phyloP scores from a whole-genome alignment of 371 early-diverging fungal genomes.

The Mortierella sp. region DNA sequence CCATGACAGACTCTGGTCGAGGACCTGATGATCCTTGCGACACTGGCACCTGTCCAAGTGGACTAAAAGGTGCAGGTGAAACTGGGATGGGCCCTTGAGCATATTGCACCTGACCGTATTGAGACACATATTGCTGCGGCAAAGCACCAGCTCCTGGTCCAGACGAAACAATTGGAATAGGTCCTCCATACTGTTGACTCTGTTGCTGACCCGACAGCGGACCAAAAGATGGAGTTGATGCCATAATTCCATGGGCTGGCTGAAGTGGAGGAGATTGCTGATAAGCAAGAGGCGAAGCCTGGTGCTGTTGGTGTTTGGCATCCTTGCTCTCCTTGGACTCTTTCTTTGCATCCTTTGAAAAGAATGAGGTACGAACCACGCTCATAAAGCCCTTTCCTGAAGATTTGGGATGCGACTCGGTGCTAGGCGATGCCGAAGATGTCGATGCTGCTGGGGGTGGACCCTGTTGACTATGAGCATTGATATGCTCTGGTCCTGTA shows the following conservation, averaged over 20 bases:
- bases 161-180: neutral
- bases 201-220: too few species aligned
- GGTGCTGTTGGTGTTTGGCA: slow-evolving; percentile 9
- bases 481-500: slow-evolving; percentile 12
- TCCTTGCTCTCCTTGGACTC: slow-evolving; percentile 16
- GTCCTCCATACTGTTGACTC: neutral
- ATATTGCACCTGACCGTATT: too few species aligned
- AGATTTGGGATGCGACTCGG: slow-evolving; percentile 27
- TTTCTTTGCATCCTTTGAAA: slow-evolving; percentile 28
- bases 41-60: slow-evolving; percentile 17
- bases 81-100: too few species aligned
- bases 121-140: too few species aligned
- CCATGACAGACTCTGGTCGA: too few species aligned
- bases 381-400: slow-evolving; percentile 33
- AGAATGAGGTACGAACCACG: slow-evolving; percentile 24
- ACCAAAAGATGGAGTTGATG: too few species aligned
- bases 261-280: too few species aligned
- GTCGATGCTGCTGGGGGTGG: slow-evolving; percentile 6
- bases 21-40: neutral
- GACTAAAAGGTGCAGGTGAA: neutral
- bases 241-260: too few species aligned
- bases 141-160: too few species aligned
- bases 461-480: neutral
- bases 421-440: slow-evolving; percentile 18
- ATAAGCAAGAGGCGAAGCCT: neutral